phyloP scores from a whole-genome alignment of 2,329 filamentous ascomycete genomes.

The Talaromyces sp. region DNA sequence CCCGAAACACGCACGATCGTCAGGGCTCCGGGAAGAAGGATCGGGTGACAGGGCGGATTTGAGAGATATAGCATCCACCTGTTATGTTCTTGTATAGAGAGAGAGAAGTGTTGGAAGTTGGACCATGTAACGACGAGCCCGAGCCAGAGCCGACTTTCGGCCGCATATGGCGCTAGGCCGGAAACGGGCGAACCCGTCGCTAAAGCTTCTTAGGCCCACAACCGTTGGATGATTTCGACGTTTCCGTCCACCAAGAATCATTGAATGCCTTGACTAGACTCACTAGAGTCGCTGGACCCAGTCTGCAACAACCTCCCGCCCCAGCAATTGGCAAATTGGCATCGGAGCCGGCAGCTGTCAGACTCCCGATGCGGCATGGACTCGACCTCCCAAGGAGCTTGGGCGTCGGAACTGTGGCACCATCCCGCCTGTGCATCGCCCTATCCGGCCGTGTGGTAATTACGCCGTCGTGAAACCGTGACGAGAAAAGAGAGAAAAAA shows the following conservation, averaged over 20 bases:
- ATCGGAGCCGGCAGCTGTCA: not conserved
- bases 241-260: not conserved
- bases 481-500: not conserved
- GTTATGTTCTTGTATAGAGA: not conserved
- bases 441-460: not conserved
- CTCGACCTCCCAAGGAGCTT: not conserved
- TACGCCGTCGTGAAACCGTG: not conserved
- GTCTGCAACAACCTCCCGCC: not conserved
- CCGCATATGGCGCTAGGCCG: not conserved
- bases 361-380: not conserved
- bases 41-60: not conserved
- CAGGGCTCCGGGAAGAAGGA: not conserved
- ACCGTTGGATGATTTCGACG: not conserved
- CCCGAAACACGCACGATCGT: not conserved
- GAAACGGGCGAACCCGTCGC: not conserved
- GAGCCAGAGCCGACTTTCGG: not conserved
- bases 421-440: not conserved
- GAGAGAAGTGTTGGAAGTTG: too few relatives aligned
- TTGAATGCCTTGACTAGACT: not conserved
- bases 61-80: not conserved
- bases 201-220: not conserved
- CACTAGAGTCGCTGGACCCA: not conserved
- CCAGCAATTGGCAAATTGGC: not conserved
- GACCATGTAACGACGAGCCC: too few relatives aligned
- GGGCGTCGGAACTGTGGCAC: not conserved